Conservation (phyloP, 1,284 basidiomycete species). For the Moniliophthora roreri region DNA sequence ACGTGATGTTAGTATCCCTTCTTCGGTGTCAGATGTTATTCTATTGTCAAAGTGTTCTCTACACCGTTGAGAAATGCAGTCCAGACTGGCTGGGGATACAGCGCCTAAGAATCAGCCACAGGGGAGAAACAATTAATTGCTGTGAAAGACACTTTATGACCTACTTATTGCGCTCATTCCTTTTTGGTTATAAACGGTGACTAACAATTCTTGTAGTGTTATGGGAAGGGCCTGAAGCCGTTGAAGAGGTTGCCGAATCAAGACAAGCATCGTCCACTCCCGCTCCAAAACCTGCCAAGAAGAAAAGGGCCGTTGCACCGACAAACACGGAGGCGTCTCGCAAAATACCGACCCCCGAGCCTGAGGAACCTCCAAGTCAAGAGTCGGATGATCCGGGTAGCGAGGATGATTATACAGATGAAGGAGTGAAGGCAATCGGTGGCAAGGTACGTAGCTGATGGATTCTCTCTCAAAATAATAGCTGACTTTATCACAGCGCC, state of each 20-base stretch:
- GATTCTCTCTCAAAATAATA: constrained; percentile 7
- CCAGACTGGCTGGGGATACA: not conserved
- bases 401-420: constrained; percentile 70
- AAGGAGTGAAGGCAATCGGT: constrained; percentile 32
- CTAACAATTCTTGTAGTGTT: constrained; percentile 45
- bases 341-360: constrained; percentile 21
- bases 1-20: constrained; percentile 17
- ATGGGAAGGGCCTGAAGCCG: constrained; percentile 64
- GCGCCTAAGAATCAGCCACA: not conserved
- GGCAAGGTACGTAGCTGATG: constrained; percentile 45
- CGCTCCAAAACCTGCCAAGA: constrained; percentile 19
- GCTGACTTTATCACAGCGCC: constrained; percentile 31
- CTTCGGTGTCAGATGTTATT: constrained; percentile 1
- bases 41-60: not conserved
- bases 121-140: not conserved
- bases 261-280: constrained; percentile 13
- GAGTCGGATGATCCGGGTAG: constrained; percentile 57
- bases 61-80: constrained; percentile 5
- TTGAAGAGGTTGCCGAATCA: constrained; percentile 39
- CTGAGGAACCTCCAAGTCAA: constrained; percentile 25
- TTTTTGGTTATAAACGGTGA: not conserved
- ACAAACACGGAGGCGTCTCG: constrained; percentile 20
- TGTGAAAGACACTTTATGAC: not conserved
- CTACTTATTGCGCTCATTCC: too few relatives aligned
- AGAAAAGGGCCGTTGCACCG: constrained; percentile 25